Evolutionary conservation across 768 basidiomycete species (phyloP).

Genomic region (Kwoniella dendrophila): DNA sequence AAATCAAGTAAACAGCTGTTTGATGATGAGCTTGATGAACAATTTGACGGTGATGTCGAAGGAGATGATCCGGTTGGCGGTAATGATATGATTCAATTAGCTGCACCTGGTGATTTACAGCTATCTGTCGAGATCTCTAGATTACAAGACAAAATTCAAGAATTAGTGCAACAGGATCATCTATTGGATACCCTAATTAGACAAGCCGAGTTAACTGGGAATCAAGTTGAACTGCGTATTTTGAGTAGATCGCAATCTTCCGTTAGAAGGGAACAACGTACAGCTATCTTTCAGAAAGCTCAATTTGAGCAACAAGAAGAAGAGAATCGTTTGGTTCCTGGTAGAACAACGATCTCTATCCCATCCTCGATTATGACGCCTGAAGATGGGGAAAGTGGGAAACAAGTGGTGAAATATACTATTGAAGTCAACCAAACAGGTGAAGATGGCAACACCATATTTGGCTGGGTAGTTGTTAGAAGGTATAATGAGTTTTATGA

Average conservation of each 20-base stretch:
- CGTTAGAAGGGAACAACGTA: slow-evolving; percentile 77
- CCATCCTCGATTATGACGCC: slow-evolving; percentile 73
- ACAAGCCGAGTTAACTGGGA: slow-evolving; percentile 92
- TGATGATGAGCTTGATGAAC: slow-evolving; percentile 57
- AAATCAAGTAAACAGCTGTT: slow-evolving; percentile 50
- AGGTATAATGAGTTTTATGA: slow-evolving; percentile 93
- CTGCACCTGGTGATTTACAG: slow-evolving; percentile 69
- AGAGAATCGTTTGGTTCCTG: slow-evolving; percentile 82
- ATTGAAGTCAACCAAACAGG: slow-evolving; percentile 87
- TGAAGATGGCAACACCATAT: slow-evolving; percentile 68
- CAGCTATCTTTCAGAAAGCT: slow-evolving; percentile 81
- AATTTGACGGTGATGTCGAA: slow-evolving; percentile 57
- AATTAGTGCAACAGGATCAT: slow-evolving; percentile 75
- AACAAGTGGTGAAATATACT: slow-evolving; percentile 86
- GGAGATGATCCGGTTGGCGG: slow-evolving; percentile 17
- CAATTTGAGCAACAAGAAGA: slow-evolving; percentile 93
- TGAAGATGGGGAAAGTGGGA: slow-evolving; percentile 72
- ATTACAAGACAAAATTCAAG: slow-evolving; percentile 72
- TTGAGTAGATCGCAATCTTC: slow-evolving; percentile 79
- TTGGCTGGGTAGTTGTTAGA: slow-evolving; percentile 90
- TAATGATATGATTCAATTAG: slow-evolving; percentile 66
- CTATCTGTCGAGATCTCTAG: slow-evolving; percentile 66
- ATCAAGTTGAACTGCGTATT: slow-evolving; percentile 78
- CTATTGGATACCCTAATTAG: slow-evolving; percentile 86
- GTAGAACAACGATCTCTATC: slow-evolving; percentile 80